A percentile compares a stretch with the other conserved stretches of the same genome.
Conservation (phyloP, 2,329 filamentous ascomycete genomes). For the Diaporthe amygdali region DNA sequence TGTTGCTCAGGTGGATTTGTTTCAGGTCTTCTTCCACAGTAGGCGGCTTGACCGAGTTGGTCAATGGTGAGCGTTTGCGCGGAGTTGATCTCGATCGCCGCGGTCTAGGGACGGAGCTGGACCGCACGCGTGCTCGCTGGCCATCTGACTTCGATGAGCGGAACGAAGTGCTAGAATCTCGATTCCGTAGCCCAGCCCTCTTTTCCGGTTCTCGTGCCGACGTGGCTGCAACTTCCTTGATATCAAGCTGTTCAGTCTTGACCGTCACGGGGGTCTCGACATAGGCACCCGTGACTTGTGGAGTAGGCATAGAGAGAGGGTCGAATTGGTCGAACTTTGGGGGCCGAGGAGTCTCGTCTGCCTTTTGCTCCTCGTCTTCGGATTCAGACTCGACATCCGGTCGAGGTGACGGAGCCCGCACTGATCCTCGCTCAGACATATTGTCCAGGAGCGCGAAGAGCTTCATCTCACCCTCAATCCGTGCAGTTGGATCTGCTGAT, state of each 20-base stretch:
- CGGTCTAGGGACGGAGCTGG: conserved; percentile 35
- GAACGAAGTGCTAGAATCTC: conserved; percentile 18
- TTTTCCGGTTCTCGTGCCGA: conserved; percentile 8
- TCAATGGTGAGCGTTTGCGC: conserved; percentile 49
- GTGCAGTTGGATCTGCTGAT: conserved; percentile 55
- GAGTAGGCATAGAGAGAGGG: conserved; percentile 56
- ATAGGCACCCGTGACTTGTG: conserved; percentile 59
- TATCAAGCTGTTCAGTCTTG: conserved; percentile 41
- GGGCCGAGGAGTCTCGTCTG: conserved; percentile 54
- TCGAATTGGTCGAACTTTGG: conserved; percentile 50
- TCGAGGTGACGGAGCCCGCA: conserved; percentile 54
- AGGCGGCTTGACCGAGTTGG: conserved; percentile 59
- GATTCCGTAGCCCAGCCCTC: background rate
- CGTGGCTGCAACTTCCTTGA: conserved; percentile 13
- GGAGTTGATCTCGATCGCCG: conserved; percentile 46
- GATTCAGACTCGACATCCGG: conserved; percentile 36
- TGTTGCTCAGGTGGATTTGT: conserved; percentile 56
- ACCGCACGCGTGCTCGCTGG: conserved; percentile 28
- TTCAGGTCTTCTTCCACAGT: conserved; percentile 62
- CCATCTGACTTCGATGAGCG: conserved; percentile 23
- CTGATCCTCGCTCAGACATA: conserved; percentile 60
- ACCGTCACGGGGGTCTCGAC: conserved; percentile 60
- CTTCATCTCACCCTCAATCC: conserved; percentile 61
- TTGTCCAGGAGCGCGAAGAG: conserved; percentile 61
- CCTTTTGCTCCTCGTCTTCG: conserved; percentile 33